phyloP scores from a whole-genome alignment of 73 alveolate genomes.

The Urostyla sp. region DNA sequence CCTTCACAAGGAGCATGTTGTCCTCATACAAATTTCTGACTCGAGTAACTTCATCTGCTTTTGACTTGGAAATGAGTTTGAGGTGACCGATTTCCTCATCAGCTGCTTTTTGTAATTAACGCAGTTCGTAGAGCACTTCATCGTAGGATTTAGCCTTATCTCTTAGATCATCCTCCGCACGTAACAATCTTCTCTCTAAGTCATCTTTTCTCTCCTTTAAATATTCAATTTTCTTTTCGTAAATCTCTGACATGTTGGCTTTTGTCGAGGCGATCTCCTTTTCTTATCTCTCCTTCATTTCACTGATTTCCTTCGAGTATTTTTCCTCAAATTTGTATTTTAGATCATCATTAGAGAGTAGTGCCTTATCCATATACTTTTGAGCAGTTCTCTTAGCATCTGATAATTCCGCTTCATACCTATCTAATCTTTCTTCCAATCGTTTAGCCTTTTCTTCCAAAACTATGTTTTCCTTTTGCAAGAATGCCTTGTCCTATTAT shows the following conservation, averaged over 20 bases:
- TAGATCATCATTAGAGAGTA: conserved; percentile 75
- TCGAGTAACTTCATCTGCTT: conserved; percentile 80
- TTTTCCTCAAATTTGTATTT: conserved; percentile 65
- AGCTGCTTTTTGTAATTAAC: conserved; percentile 70
- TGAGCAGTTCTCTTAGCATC: conserved; percentile 83
- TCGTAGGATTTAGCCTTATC: conserved; percentile 83
- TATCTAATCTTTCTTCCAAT: conserved; percentile 86
- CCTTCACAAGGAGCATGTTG: conserved; percentile 78
- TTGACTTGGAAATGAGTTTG: conserved; percentile 69
- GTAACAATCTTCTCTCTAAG: conserved; percentile 64
- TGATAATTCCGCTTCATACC: conserved; percentile 77
- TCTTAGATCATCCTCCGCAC: conserved; percentile 71
- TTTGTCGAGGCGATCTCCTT: conserved; percentile 80
- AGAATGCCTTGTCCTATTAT: conserved; percentile 80
- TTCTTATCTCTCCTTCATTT: conserved; percentile 81
- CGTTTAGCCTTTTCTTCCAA: conserved; percentile 77
- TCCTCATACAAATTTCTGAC: conserved; percentile 85
- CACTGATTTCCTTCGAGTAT: conserved; percentile 78
- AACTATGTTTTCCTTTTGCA: conserved; percentile 72
- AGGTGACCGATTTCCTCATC: conserved; percentile 83
- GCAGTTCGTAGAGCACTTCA: conserved; percentile 76
- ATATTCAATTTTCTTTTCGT: conserved; percentile 77
- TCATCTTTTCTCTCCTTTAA: conserved; percentile 86
- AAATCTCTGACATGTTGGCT: conserved; percentile 77
- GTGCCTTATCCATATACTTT: conserved; percentile 80